Base-by-base conservation (phyloP, 179 eudicot species). In the Spinacia oleracea region DNA sequence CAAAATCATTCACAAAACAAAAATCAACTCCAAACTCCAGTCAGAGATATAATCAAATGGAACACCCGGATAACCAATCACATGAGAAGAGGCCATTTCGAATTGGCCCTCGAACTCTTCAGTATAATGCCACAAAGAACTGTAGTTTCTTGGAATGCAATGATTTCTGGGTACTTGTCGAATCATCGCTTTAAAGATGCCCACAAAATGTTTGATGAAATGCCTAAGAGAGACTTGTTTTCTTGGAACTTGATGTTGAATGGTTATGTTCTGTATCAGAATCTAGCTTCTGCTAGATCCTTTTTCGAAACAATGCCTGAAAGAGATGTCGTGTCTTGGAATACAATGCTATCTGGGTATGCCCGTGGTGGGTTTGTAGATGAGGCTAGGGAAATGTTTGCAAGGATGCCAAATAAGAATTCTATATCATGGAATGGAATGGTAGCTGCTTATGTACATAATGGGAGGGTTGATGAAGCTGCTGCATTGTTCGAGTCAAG, bases 271-370 rank as follows among this genome's bases (percentile, higher is more conserved):
- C 42, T 75, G 51, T 67, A 6, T 35, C 72, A 83, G 45, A 40
- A 65, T 46, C 15, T 86, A 55, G 68, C 53, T 0, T 86, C 81
- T 71, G 91, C 91, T 8, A 73, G 81, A 69, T 77, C 43, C 70
- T 75, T 89, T 56, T 89, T 89, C 23, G 67, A 86, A 62, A 70
- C 51, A 76, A 87, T 87, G 85, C 86, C 89, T 1, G 81, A 78
- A 12, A 88, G 81, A 72, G 86, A 88, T 80, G 79, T 73, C 9
- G 70, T 75, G 15, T 75, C 78, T 18, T 75, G 78, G 78, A 75
- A 75, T 75, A 80, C 82, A 10, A 77, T 85, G 85, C 70, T 85
- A 15, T 80, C 76, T 20, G 82, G 83, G 71, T 83, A 86, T 70
- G 76, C 75, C 15, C 64, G 58, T 50, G 35, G 72, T 68, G 81